These are phyloP conservation scores for Ailanthus altissimus DNA, from an alignment of 345 rosid genomes.

Conservation along the genomic window DNA sequence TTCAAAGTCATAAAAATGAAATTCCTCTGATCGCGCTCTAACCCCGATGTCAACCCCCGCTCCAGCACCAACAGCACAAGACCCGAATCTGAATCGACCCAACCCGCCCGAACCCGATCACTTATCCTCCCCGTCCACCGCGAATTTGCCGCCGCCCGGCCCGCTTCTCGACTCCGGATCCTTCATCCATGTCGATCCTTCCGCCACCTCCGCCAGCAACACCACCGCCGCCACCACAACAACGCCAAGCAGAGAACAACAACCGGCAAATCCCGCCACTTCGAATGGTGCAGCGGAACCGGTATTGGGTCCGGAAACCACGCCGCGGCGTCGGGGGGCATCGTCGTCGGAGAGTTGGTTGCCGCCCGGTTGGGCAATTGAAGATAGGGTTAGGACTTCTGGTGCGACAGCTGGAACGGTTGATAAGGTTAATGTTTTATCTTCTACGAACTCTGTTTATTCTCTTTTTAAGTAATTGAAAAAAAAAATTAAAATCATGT, in stretches of 20 bases:
- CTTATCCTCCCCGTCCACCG: constrained; percentile 19
- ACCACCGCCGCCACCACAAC: neutral
- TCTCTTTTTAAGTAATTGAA: neutral
- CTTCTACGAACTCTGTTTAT: neutral
- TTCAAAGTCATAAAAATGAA: neutral
- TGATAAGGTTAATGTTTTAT: constrained; percentile 59
- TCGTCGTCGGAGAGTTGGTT: constrained; percentile 41
- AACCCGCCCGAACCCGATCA: constrained; percentile 15
- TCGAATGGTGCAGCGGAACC: constrained; percentile 26
- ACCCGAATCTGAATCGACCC: neutral
- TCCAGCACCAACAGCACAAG: neutral
- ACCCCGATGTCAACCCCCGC: constrained; percentile 3
- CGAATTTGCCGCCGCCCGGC: constrained; percentile 35
- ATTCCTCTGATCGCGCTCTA: neutral
- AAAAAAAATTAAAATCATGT: neutral
- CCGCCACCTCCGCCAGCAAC: neutral
- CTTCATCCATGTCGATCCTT: constrained; percentile 36
- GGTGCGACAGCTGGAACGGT: constrained; percentile 76
- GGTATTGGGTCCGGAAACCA: constrained; percentile 20
- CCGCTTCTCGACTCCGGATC: constrained; percentile 48
- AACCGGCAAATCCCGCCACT: constrained; percentile 2
- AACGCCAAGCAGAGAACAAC: neutral
- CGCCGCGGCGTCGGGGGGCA: constrained; percentile 26
- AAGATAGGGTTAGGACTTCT: constrained; percentile 64
- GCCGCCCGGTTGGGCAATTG: constrained; percentile 79